Conservation (phyloP, 1,139 yeast genomes). For the Zygosaccharomyces sapae region DNA sequence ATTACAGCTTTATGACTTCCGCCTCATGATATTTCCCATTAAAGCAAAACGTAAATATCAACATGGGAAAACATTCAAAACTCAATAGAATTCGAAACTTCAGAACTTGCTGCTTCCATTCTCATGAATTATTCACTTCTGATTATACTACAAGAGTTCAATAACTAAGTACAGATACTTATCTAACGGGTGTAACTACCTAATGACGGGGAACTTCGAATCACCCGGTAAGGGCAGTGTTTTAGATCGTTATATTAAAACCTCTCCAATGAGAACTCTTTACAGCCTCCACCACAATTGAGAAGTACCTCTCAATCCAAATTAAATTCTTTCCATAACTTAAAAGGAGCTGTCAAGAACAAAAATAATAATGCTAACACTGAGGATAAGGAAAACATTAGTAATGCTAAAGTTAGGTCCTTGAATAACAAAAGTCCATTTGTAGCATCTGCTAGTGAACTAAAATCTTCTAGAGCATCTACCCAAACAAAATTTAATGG, state of each 20-base stretch:
- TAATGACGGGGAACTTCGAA: slow-evolving; percentile 1
- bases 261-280: slow-evolving; percentile 11
- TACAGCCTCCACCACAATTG: slow-evolving; percentile 17
- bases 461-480: neutral
- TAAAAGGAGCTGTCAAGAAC: slow-evolving; percentile 1
- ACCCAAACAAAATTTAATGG: neutral
- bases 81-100: neutral
- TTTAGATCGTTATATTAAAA: slow-evolving; percentile 31
- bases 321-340: slow-evolving; percentile 19
- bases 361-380: neutral
- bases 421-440: slow-evolving; percentile 4
- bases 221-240: slow-evolving; percentile 24
- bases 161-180: neutral
- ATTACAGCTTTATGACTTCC: neutral
- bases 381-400: slow-evolving; percentile 6
- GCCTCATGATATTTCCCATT: slow-evolving; percentile 1
- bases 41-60: slow-evolving; percentile 2
- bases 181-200: neutral
- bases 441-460: neutral
- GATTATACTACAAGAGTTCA: no score
- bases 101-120: neutral
- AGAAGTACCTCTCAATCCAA: slow-evolving; percentile 25
- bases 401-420: neutral
- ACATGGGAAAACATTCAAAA: neutral
- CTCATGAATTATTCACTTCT: neutral